A percentile compares a stretch with the other conserved stretches of the same genome.
Conservation (phyloP, 2,329 filamentous ascomycete species). For the Paracoccidioides lutzii region DNA sequence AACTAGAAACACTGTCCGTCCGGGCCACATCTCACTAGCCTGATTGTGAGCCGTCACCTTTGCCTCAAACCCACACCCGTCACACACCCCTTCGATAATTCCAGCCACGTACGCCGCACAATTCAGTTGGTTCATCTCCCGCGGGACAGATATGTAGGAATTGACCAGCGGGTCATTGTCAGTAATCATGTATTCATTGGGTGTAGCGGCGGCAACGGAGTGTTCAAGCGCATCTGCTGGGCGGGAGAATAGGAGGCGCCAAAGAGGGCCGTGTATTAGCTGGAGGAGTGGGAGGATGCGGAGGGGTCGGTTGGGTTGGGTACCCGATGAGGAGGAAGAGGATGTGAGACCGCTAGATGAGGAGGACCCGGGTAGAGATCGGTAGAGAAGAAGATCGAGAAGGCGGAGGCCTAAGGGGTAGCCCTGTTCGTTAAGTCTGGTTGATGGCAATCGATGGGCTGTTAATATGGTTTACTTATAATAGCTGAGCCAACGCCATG, state of each 20-base stretch:
- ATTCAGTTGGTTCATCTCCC: constrained; percentile 92
- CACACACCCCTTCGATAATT: constrained; percentile 88
- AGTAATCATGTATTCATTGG: constrained; percentile 97
- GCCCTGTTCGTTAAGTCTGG: constrained; percentile 75
- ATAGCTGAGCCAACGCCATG: not conserved
- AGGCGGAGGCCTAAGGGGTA: constrained; percentile 89
- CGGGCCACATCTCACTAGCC: constrained; percentile 74
- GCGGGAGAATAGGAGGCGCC: constrained; percentile 81
- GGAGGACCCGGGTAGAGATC: constrained; percentile 64
- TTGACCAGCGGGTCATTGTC: constrained; percentile 97
- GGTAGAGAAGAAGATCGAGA: constrained; percentile 86
- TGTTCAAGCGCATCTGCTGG: constrained; percentile 89
- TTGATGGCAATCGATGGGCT: constrained; percentile 42
- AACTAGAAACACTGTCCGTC: constrained; percentile 88
- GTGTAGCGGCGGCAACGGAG: constrained; percentile 63
- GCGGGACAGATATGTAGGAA: constrained; percentile 80
- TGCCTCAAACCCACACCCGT: constrained; percentile 79
- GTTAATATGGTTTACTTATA: not conserved
- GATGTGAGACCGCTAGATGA: constrained; percentile 74
- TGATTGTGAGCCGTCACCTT: constrained; percentile 79
- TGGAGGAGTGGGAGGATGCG: constrained; percentile 84
- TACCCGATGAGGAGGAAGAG: constrained; percentile 51
- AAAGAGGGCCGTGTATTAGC: constrained; percentile 85
- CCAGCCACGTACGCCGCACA: constrained; percentile 93
- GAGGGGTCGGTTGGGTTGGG: constrained; percentile 61